Base-by-base conservation (phyloP, 352 stramenopile genomes). In the Globisporangium splendens region DNA sequence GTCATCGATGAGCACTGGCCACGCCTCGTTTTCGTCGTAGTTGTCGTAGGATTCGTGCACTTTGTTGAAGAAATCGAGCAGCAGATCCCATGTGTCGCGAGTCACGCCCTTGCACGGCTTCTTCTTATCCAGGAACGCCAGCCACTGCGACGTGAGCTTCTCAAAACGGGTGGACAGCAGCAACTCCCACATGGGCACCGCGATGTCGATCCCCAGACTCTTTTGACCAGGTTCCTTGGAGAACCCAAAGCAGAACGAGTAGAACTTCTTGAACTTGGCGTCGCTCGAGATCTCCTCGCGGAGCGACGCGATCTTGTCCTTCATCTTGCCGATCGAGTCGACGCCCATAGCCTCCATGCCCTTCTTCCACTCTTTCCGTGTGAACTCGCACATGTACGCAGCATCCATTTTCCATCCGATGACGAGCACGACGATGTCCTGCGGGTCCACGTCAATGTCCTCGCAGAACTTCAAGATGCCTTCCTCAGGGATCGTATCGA, bases 21-120 rank as follows among this genome's bases (percentile, higher is more conserved):
- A 96, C 13, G 86, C 86, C 60, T 93, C 86, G 67, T 93, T 96
- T 69, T 94, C 86, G 68, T 96, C 83, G 77, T 94, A 96, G 46
- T 87, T 83, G 62, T 69, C 76, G 68, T 92, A 93, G 20, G 79
- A 88, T 17, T 83, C 71, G 53, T 79, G 61, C 49, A 94, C 82
- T 61, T 94, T 92, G 63, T 81, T 61, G 57, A 94, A 91, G 42
- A 96, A 96, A 56, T 96, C 86, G 22, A 91, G 69, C 15, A 94
- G 72, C 56, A 94, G 62, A 46, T 93, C 83, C 86, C 86, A 96
- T 58, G 84, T 93, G 69, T 96, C 86, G 52, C 82, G 80, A 28
- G 86, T 93, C 55, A 96, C 79, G 56, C 83, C 84, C 56, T 92
- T 89, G 46, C 83, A 83, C 14, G 81, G 76, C 21, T 88, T 89